Base-by-base conservation (phyloP, 2,329 filamentous ascomycete species). In the Colletotrichum limetticola region DNA sequence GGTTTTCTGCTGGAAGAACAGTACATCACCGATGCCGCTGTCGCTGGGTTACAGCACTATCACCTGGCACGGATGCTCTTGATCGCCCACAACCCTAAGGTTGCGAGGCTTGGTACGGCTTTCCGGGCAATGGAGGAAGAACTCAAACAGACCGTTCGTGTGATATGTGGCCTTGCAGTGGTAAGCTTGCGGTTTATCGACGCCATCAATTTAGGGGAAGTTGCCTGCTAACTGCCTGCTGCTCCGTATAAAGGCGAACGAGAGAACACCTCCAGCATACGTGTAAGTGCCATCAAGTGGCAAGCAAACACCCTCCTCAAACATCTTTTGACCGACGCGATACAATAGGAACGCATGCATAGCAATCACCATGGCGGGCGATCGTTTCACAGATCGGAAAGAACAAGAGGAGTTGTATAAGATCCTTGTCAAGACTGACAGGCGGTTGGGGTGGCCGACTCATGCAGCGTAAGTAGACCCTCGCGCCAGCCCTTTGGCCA, bases 351-450 rank as follows among this genome's bases (percentile, higher is more conserved):
- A 79, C 16, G 79, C 76, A 3, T 79, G 75, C 24, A 73, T 80
- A 0, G 77, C 79, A 5, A 79, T 80, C 1, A 76, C 78, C 0
- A 78, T 79, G 78, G 79, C 77, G 3, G 84, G 84, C 7, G 84
- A 85, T 67, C 79, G 82, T 26, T 85, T 85, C 63, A 78, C 77
- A 2, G 78, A 81, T 7, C 74, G 76, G 6, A 75, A 74, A 14
- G 83, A 85, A 66, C 84, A 85, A 57, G 78, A 83, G 58, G 82
- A 81, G 9, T 72, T 85, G 8, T 76, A 83, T 7, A 76, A 78
- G 3, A 76, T 85, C 7, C 75, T 85, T 37, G 71, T 77, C 12
- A 80, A 78, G 28, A 82, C 81, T 11, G 79, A 80, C 26, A 75
- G 66, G 5, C 74, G 78, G 22, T 75, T 78, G 7, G 79, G 76